Base-by-base conservation (phyloP, 257 asterid genomes). In the Linaria vulgaris region DNA sequence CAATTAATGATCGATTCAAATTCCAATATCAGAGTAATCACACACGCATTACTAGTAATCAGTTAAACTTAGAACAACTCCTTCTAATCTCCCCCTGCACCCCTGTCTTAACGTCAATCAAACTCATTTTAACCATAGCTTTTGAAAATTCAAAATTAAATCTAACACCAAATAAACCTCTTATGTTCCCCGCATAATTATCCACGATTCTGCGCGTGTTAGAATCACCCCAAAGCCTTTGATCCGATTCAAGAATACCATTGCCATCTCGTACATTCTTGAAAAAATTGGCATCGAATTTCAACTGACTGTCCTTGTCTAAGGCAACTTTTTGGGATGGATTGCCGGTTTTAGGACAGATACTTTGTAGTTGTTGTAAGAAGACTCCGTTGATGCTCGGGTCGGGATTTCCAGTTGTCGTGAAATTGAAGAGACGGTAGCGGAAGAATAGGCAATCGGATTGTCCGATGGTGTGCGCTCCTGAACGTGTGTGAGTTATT, bases 241-340 rank as follows among this genome's bases (percentile, higher is more conserved):
- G 95, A 58, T 87, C 95, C 13, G 92, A 87, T 70, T 87, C 92
- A 31, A 87, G 92, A 70, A 87, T 54, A 47, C 77, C 95, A 19
- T 76, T 63, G 1, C 95, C 95, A 30, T 84, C 84, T 53, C 82
- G 72, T 22, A 84, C 72, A 44, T 84, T 87, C 81, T 87, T 87
- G 85, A 87, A 82, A 73, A 82, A 82, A 53, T 78, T 84, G 1
- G 68, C 83, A 25, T 87, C 95, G 49, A 87, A 84, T 3, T 76
- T 64, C 55, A 80, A 44, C 45, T 60, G 73, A 20, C 88, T 84
- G 31, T 79, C 86, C 55, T 63, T 73, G 78, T 84, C 95, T 23
- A 87, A 47, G 20, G 71, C 82, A 63, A 84, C 92, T 58, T 73
- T 72, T 39, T 68, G 78, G 0, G 82, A 78, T 6, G 74, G 72